Percentiles rank a stretch among this genome's conserved stretches.
Conservation (phyloP, 2,329 filamentous ascomycete species). For the Verticillium zaregamsianum region DNA sequence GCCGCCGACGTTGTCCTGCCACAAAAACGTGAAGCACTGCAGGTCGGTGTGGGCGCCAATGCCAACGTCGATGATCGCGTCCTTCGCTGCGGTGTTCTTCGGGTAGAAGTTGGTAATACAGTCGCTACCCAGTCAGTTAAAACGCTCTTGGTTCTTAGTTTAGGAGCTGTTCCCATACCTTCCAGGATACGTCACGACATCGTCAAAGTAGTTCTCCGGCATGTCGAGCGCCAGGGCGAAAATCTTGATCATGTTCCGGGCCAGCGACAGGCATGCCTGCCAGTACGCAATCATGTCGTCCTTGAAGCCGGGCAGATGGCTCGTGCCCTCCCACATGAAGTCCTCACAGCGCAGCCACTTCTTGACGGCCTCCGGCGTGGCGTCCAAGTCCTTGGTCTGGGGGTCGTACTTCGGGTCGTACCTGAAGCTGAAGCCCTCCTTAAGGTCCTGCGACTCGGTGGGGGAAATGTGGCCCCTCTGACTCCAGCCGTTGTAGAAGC, state of each 20-base stretch:
- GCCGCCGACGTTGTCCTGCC: slow-evolving; percentile 38
- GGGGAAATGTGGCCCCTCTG: slow-evolving; percentile 21
- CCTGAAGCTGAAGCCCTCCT: slow-evolving; percentile 23
- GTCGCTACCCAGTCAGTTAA: slow-evolving; percentile 5
- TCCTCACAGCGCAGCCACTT: slow-evolving; percentile 14
- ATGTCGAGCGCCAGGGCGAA: slow-evolving; percentile 18
- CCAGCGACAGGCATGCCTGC: slow-evolving; percentile 16
- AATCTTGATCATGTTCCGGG: slow-evolving; percentile 17
- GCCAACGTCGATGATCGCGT: slow-evolving; percentile 27
- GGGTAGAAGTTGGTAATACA: slow-evolving; percentile 41
- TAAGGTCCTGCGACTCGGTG: slow-evolving; percentile 24
- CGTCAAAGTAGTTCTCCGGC: slow-evolving; percentile 15
- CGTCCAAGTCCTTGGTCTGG: slow-evolving; percentile 23
- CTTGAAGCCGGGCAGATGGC: slow-evolving; percentile 12
- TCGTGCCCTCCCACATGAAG: slow-evolving; percentile 15
- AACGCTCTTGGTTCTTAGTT: no score
- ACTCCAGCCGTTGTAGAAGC: slow-evolving; percentile 32
- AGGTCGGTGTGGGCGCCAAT: slow-evolving; percentile 44
- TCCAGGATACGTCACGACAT: slow-evolving; percentile 13
- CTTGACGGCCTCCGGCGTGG: slow-evolving; percentile 10
- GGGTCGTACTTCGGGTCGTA: slow-evolving; percentile 39
- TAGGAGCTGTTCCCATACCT: not conserved
- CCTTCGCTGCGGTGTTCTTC: slow-evolving; percentile 24
- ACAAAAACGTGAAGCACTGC: slow-evolving; percentile 43
- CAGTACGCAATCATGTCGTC: slow-evolving; percentile 12